Evolutionary conservation across 495 filamentous ascomycete species (phyloP), one percentile per base, ranked within the genome.

Genomic region (Neurospora tetraspora): DNA sequence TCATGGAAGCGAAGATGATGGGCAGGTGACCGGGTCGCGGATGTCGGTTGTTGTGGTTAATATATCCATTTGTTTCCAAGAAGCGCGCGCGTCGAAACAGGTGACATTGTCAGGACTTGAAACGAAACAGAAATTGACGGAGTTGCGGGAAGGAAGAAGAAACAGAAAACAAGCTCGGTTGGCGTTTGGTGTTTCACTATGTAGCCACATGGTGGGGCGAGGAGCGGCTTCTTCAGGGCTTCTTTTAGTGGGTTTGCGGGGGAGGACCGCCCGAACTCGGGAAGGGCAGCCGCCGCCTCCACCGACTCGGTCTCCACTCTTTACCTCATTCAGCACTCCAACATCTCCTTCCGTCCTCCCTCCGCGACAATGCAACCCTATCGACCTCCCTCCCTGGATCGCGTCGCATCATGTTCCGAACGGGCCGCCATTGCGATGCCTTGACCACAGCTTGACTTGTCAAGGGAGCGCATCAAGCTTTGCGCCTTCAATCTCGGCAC

Each of bases 281-380:
- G 53, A 61, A 61, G 53, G 47, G 53, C 53, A 61, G 53, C 53
- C 53, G 53, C 53, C 53, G 23, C 23, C 47, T 59, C 47, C 47
- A 59, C 47, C 47, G 4, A 59, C 47, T 14, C 23, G n/a, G n/a
- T 5, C 47, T 59, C 47, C 47, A 27, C 47, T 61, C 12, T 61
- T 61, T 61, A 34, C 53, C 53, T 65, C 53, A 65, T 65, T 65
- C 53, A 65, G 53, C 53, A 34, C 43, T 47, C 40, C 10, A 16
- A 47, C 69, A 36, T 61, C 38, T 75, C 45, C 73, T 72, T 80
- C 78, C 78, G 78, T 68, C 39, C 61, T 75, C 43, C 74, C 70
- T 80, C 78, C 78, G 78, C 69, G 34, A 77, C 47, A 80, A 71
- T 80, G 74, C 77, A 75, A 80, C 78, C 38, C 42, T 72, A 69